Base-by-base conservation (phyloP, 2,329 filamentous ascomycete genomes). In the Purpureocillium takamizusanense region DNA sequence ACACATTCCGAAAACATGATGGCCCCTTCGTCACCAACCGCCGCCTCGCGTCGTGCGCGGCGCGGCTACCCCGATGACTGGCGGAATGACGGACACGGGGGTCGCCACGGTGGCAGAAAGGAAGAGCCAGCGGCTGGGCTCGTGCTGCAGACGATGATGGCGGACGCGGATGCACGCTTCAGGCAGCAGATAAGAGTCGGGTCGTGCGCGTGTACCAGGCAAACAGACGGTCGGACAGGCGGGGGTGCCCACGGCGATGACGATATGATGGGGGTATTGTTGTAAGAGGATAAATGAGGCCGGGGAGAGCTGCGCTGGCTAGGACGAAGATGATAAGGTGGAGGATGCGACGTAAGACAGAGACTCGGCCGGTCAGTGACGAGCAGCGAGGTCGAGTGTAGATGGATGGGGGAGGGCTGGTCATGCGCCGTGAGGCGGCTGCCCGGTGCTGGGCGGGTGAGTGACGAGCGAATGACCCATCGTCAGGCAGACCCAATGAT, bases 1-100 rank as follows among this genome's bases (percentile, higher is more conserved):
- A 67, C 74, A 94, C 87, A 94, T 80, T 94, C 87, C 41, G 87
- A 94, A 66, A 66, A 66, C 63, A 66, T 66, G 36, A 36, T 56
- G 53, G 45, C 50, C 46, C 49, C 53, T 51, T 54, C n/a, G n/a
- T n/a, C 50, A 45, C 50, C 53, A 52, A 47, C 57, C 53, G 49
- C 51, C 56, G 42, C 55, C 59, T 53, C 55, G 52, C 50, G 49
- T 51, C 43, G 31, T 28, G 27, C 36, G 29, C 30, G 40, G 40
- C 35, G 39, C 21, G 35, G 38, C 35, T 31, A 44, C 36, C 39
- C 39, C 21, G 35, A 25, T 13, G 27, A n/a, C 12, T 7, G 35
- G 10, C 21, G 7, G 18, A 3, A 15, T 14, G 33, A 3, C 4
- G 18, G 33, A 27, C 7, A 25, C 21, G n/a, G n/a, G n/a, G n/a